Base-by-base conservation (phyloP, 495 filamentous ascomycete species). In the Penicillium daleae region DNA sequence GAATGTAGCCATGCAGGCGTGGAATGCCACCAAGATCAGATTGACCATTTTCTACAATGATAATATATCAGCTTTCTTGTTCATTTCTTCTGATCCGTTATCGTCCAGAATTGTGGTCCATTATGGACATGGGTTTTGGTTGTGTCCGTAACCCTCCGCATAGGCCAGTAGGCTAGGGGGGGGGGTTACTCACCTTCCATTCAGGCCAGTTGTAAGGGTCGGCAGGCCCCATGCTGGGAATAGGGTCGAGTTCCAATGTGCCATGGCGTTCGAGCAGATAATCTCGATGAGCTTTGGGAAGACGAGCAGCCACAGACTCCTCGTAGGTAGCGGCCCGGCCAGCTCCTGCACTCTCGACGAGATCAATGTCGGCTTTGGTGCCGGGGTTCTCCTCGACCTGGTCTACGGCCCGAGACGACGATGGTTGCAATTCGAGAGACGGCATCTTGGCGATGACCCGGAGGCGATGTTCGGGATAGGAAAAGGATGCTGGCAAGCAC, bases 181-280 rank as follows among this genome's bases (percentile, higher is more conserved):
- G 26, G 19, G 3, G 9, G 37, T 40, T 52, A 64, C 68, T 65
- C 61, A 84, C 82, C 76, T 85, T 85, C 83, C 82, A 85, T 50
- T 68, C 67, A 17, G 82, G 76, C 84, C 84, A 86, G 62, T 86
- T 85, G 62, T 80, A 82, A 39, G 84, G 84, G 63, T 86, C 84
- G n/a, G 76, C 80, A 32, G 76, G 72, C 49, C 73, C 74, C 69
- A 78, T 75, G 33, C 76, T 69, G 17, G 84, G 84, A 6, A 86
- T 67, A 9, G 84, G 83, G 61, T 83, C 80, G 7, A 86, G 75
- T 24, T 84, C 78, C 40, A 82, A 57, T 10, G 83, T 85, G 27
- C 83, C 83, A 77, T 86, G 83, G 40, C 80, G 78, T 52, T 79
- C 64, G 8, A 86, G 68, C 48, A 86, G 70, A 71, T 82, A 86